phyloP scores from a whole-genome alignment of 495 filamentous ascomycete species.

The Penicillium bialowiezense region DNA sequence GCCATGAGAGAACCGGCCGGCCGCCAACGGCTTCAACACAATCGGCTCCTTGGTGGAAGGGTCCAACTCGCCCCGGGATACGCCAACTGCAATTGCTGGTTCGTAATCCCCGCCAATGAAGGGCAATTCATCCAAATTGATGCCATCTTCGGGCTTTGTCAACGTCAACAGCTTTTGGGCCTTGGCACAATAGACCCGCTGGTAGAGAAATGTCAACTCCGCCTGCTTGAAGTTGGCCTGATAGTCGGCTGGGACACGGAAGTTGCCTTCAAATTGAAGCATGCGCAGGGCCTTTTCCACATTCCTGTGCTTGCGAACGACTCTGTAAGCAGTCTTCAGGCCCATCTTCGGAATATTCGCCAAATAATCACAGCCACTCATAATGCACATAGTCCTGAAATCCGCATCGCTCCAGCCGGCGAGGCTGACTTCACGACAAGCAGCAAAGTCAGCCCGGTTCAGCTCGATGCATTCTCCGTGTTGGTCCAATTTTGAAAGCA shows the following conservation, averaged over 20 bases:
- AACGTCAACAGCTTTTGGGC: slow-evolving; percentile 67
- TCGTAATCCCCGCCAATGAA: slow-evolving; percentile 78
- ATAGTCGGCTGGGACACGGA: slow-evolving; percentile 74
- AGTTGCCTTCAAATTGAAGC: slow-evolving; percentile 83
- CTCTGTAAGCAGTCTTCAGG: slow-evolving; percentile 86
- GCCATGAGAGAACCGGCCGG: slow-evolving; percentile 26
- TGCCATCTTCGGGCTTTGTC: slow-evolving; percentile 56
- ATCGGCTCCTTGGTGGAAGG: slow-evolving; percentile 83
- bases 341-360: slow-evolving; percentile 80
- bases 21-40: slow-evolving; percentile 27
- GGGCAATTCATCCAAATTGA: slow-evolving; percentile 63
- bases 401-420: slow-evolving; percentile 89
- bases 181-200: slow-evolving; percentile 86
- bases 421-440: slow-evolving; percentile 81
- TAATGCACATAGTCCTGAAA: slow-evolving; percentile 92
- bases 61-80: slow-evolving; percentile 83
- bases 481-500: slow-evolving; percentile 92
- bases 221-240: slow-evolving; percentile 75
- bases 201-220: slow-evolving; percentile 88
- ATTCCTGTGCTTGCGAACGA: slow-evolving; percentile 84
- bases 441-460: slow-evolving; percentile 79
- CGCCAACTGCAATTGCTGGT: slow-evolving; percentile 63
- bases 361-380: slow-evolving; percentile 98
- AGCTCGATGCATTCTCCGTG: slow-evolving; percentile 92
- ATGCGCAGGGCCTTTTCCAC: slow-evolving; percentile 79